Percentiles rank a stretch among this genome's conserved stretches.
phyloP scores from a whole-genome alignment of 371 early-diverging fungal species.

The Nematocida displodere region DNA sequence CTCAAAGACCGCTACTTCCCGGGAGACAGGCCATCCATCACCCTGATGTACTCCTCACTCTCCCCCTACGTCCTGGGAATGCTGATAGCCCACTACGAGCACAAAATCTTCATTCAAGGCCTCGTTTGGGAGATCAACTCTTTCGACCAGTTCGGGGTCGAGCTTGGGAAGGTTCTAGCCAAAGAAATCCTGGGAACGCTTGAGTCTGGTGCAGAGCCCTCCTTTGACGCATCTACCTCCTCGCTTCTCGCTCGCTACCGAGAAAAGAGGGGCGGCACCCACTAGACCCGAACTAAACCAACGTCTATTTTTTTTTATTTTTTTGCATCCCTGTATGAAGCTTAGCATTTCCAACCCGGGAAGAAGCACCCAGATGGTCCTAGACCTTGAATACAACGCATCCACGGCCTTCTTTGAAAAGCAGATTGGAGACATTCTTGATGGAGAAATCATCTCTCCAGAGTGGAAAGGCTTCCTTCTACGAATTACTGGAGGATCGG shows the following conservation, averaged over 20 bases:
- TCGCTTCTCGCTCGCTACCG: conserved; percentile 35
- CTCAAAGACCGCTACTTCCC: conserved; percentile 72
- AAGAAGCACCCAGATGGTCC: conserved; percentile 91
- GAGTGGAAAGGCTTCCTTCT: conserved; percentile 97
- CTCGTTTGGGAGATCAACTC: conserved; percentile 91
- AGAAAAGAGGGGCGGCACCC: conserved; percentile 2
- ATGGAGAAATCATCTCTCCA: conserved; percentile 84
- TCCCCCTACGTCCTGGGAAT: conserved; percentile 84
- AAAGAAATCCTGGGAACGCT: conserved; percentile 84
- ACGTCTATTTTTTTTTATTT: conserved; percentile 49
- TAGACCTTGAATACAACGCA: conserved; percentile 92
- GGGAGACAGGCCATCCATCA: conserved; percentile 92
- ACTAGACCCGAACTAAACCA: conserved; percentile 8
- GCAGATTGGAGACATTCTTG: conserved; percentile 87
- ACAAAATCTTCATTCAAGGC: conserved; percentile 97
- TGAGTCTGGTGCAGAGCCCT: conserved; percentile 43
- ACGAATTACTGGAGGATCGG: conserved; percentile 96
- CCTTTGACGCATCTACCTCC: conserved; percentile 51
- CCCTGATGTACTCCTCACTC: conserved; percentile 79
- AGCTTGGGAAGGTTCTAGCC: conserved; percentile 93
- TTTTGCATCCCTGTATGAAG: conserved; percentile 66
- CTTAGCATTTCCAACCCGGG: conserved; percentile 95
- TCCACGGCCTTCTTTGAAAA: conserved; percentile 87
- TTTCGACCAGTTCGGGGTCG: conserved; percentile 94
- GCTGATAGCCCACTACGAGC: conserved; percentile 90